Base-by-base conservation (phyloP, 345 rosid genomes). In the Salix udensis region DNA sequence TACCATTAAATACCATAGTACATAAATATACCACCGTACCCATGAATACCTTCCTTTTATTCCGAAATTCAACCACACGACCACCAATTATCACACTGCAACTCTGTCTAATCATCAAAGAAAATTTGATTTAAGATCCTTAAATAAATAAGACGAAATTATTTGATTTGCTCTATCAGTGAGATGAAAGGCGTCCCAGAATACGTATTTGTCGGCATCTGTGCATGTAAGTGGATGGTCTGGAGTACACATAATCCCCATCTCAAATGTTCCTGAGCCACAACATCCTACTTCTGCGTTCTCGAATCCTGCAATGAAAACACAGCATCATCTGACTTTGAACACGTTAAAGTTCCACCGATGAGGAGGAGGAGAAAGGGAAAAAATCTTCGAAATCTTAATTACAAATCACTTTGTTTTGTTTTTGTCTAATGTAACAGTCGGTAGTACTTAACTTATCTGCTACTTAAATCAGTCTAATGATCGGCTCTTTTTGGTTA, bases 181-280 rank as follows among this genome's bases (percentile, higher is more conserved):
- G 18, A 66, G 78, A 67, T 76, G 78, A 62, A 76, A 76, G n/a
- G 78, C 18, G 61, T 76, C 78, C 78, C 78, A 76, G 26, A 76
- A 55, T 26, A 76, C 58, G 53, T 76, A 76, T 52, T 76, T 76
- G 61, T 39, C 68, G 68, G 78, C 73, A 53, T 76, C 73, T 68
- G 78, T 37, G 39, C 78, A 76, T 37, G 78, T 67, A 24, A 67
- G 68, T 10, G 78, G 78, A 52, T 67, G 68, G 42, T 23, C 39
- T 55, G 12, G 58, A 55, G 55, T 68, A 48, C 78, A 76, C 78
- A 76, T 39, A 7, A 50, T 67, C 39, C 78, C 30, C 78, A 76
- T 76, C 73, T 76, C 78, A 68, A 67, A 76, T 6, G 68, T 24
- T 65, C 78, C 78, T 36, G 78, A 52, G 67, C 78, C 78, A 16